Conservation (phyloP, 306 rosid species). For the Nissolia schottii region DNA sequence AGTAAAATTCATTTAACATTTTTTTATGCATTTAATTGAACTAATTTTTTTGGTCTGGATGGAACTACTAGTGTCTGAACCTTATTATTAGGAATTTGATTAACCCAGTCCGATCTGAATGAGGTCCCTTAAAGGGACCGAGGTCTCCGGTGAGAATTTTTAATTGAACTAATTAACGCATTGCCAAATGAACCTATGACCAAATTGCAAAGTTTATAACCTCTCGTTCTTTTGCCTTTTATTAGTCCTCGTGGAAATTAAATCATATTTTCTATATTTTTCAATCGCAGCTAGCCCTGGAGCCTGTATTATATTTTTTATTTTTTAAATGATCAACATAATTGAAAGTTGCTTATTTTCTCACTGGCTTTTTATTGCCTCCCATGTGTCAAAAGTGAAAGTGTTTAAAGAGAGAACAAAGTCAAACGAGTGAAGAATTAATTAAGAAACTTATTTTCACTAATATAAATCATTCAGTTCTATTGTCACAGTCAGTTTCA, state of each 20-base stretch:
- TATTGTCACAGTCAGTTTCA: neutral
- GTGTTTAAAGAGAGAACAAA: conserved; percentile 26
- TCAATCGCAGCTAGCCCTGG: conserved; percentile 13
- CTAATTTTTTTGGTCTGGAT: too few relatives aligned
- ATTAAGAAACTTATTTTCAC: neutral
- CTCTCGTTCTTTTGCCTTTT: conserved; percentile 30
- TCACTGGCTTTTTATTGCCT: conserved; percentile 24
- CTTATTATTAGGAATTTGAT: too few relatives aligned
- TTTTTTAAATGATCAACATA: neutral
- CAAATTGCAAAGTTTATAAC: too few relatives aligned
- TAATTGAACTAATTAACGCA: too few relatives aligned
- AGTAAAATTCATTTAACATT: too few relatives aligned
- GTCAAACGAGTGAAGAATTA: conserved; percentile 34
- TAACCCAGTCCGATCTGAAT: too few relatives aligned
- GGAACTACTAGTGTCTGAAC: too few relatives aligned
- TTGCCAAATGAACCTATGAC: too few relatives aligned
- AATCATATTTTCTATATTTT: conserved; percentile 29
- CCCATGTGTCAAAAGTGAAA: conserved; percentile 31
- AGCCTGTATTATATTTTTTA: neutral
- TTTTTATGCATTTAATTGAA: too few relatives aligned
- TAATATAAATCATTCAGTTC: neutral
- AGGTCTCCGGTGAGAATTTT: too few relatives aligned
- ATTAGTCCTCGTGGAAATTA: conserved; percentile 27
- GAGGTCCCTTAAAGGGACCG: too few relatives aligned
- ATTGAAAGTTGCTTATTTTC: conserved; percentile 29